Evolutionary conservation across 1,139 yeast genomes (phyloP), one percentile per base, ranked within the genome.

Genomic region (Geotrichum fermentans): DNA sequence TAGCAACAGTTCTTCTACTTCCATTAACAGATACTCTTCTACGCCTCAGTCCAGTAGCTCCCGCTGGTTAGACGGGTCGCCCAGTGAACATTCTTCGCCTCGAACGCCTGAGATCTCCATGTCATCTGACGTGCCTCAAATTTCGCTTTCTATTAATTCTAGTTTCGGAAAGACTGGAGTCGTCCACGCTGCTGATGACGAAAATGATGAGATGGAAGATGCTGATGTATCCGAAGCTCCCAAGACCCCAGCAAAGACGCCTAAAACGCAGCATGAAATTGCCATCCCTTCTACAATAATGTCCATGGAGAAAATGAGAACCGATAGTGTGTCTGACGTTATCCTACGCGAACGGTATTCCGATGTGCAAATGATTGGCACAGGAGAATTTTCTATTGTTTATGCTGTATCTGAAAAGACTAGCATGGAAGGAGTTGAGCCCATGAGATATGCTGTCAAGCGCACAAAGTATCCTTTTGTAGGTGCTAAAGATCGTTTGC

Each of bases 321-420:
- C 34, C 7, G 46, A 47, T 36, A 47, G 40, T 20, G 40, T 40
- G 10, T 64, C 74, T 21, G 88, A 83, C 59, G 77, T 77, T 40
- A 46, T 80, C 61, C 71, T 88, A 53, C 69, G 76, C 41, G 74
- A 80, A 32, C 80, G 82, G 63, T 90, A 90, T 67, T 50, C 56
- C 48, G 78, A 81, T 57, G 88, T 90, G 42, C 75, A 77, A 47
- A 68, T 82, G 45, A 73, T 89, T 46, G 96, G 96, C 3, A 72
- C 78, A 37, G 97, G 98, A 18, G 96, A 88, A 65, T 92, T 92
- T 62, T 86, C 96, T 2, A 73, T 81, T 40, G 97, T 95, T 11
- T 92, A 80, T 66, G 88, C 85, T 68, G 86, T 56, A 75, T 80
- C 66, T 77, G 83, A 61, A 70, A 77, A 58, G 30, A 49, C 57